Evolutionary conservation across 2,329 filamentous ascomycete species (phyloP), one percentile per base, ranked within the genome.

Genomic region (Penicillium sp.): DNA sequence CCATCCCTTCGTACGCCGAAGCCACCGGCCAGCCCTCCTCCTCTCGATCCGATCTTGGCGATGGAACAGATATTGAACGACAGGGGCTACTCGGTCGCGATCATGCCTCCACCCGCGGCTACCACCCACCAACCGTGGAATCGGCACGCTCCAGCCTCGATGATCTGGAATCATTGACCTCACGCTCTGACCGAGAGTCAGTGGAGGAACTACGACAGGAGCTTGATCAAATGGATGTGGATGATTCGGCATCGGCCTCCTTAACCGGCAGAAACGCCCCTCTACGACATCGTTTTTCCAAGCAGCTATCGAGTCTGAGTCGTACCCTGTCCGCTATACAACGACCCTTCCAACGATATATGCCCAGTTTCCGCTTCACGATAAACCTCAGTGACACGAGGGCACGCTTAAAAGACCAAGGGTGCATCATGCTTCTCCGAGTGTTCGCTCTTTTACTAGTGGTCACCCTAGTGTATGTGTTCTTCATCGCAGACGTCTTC

Each of bases 201-300:
- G 79, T 80, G 49, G 85, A 84, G 33, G 85, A 87, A 61, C 82
- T 94, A 66, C 86, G 90, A 61, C 84, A 88, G 64, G 90, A 94
- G 75, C 88, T 97, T 78, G 86, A 95, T 70, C 89, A 97, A 82
- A 87, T 96, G 82, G 91, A 95, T 65, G 85, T 95, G 41, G 84
- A 91, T 67, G 91, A 95, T 65, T 85, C 86, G 19, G 72, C 59
- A 52, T 68, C 69, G 53, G 64, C 70, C 19, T 65, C 65, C 39
- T 66, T 64, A 16, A 66, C 54, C 36, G 66, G 50, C 21, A 36
- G 58, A 31, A 73, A 73, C 59, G 73, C 77, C 29, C 72, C 75
- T 45, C 69, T 83, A 64, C 72, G 78, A 55, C 73, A 74, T 60
- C 78, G 77, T 55, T 79, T 85, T 63, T 82, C 82, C 36, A 86